phyloP scores from a whole-genome alignment of 345 rosid genomes.

The Eucalyptus grandis region DNA sequence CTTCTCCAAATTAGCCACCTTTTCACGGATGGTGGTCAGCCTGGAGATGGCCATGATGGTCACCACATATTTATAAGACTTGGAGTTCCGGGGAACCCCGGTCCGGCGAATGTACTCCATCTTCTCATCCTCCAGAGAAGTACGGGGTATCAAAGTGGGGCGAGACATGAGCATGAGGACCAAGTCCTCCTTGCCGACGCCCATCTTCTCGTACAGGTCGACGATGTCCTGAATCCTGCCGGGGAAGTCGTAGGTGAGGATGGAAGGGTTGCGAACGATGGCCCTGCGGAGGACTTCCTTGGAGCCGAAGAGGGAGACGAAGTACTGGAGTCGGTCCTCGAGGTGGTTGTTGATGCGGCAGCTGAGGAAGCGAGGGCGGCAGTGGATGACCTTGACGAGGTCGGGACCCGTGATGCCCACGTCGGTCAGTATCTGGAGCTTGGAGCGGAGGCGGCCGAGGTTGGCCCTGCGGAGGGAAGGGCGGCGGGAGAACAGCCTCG shows the following conservation, averaged over 20 bases:
- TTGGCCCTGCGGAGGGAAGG: slow-evolving; percentile 50
- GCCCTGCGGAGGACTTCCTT: slow-evolving; percentile 47
- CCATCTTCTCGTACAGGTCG: slow-evolving; percentile 42
- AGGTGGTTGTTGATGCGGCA: slow-evolving; percentile 39
- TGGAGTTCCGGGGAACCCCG: slow-evolving; percentile 36
- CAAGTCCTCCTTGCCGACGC: slow-evolving; percentile 35
- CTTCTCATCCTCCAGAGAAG: slow-evolving; percentile 48
- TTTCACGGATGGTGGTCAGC: slow-evolving; percentile 51
- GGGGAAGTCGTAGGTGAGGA: slow-evolving; percentile 58
- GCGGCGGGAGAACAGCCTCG: slow-evolving; percentile 26
- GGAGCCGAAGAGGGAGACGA: slow-evolving; percentile 37
- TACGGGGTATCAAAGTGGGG: slow-evolving; percentile 69
- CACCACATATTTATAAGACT: slow-evolving; percentile 68
- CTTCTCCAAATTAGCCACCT: slow-evolving; percentile 60
- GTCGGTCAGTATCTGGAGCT: slow-evolving; percentile 34
- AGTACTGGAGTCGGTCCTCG: slow-evolving; percentile 55
- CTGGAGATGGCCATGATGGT: slow-evolving; percentile 55
- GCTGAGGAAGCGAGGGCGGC: slow-evolving; percentile 73
- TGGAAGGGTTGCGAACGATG: slow-evolving; percentile 65
- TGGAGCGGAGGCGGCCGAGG: slow-evolving; percentile 29
- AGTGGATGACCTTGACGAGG: slow-evolving; percentile 63
- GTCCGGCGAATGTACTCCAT: slow-evolving; percentile 45
- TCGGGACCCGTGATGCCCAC: slow-evolving; percentile 54
- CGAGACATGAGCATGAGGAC: slow-evolving; percentile 48
- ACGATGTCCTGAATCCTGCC: slow-evolving; percentile 40